Base-by-base conservation (phyloP, 169 alveolate species). In the Plasmodium blacklocki region DNA sequence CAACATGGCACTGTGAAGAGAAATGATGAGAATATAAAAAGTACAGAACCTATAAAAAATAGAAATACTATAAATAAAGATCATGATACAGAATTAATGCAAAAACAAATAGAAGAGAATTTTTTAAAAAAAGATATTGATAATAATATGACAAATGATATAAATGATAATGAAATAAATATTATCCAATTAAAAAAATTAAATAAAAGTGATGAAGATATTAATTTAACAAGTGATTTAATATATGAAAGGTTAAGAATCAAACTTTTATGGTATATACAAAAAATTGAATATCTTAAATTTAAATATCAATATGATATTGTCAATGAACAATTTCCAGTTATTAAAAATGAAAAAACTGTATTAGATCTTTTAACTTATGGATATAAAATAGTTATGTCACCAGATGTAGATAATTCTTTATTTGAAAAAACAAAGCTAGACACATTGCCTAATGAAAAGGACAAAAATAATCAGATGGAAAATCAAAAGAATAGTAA, bases 321-420 rank as follows among this genome's bases (percentile, higher is more conserved):
- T 54, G 32, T 80, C 7, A 80, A 80, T 80, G 90, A 80, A 14
- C 67, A 39, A 11, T 80, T 47, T 15, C 83, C 90, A 19, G 18
- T 80, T 19, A 71, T 67, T 43, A 80, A 80, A 80, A 80, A 56
- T 54, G 90, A 80, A 26, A 67, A 67, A 66, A 80, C 90, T 0
- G 73, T 80, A 52, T 23, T 80, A 60, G 90, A 80, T 29, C 21
- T 80, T 2, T 15, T 80, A 12, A 80, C 67, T 47, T 80, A 67
- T 43, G 83, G 83, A 2, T 80, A 80, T 58, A 80, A 68, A 47
- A 66, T 68, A 6, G 90, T 67, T 67, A 80, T 80, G 2, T 49
- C 83, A 9, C 90, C 90, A 9, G 83, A 80, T 23, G 73, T 80
- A 7, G 90, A 80, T 18, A 80, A 80, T 32, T 80, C 90, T 7